Evolutionary conservation across 2,329 filamentous ascomycete species (phyloP).

Genomic region (Biscogniauxia mediterranea): DNA sequence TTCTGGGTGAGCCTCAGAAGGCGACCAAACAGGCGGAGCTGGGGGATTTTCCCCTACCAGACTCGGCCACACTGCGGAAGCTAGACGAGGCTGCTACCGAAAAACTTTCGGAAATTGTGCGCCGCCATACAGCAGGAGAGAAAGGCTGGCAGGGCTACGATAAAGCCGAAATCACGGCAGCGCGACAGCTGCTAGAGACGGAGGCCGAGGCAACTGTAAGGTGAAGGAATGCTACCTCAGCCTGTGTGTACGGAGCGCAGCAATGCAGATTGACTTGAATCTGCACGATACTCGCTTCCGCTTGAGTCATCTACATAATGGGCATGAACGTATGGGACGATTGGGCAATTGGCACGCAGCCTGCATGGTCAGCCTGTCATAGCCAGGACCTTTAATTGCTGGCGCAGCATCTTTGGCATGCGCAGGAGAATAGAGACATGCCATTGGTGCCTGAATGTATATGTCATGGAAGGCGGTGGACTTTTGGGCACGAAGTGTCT

Average conservation of each 20-base stretch:
- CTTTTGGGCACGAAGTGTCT: conserved; percentile 34
- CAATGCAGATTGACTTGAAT: background rate
- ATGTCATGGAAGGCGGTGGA: conserved; percentile 31
- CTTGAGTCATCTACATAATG: conserved; percentile 9
- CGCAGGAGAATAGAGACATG: conserved; percentile 17
- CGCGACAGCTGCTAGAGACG: conserved; percentile 62
- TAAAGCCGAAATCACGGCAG: conserved; percentile 68
- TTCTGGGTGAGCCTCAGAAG: conserved; percentile 46
- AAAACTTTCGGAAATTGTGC: conserved; percentile 75
- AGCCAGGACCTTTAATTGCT: background rate
- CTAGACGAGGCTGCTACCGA: conserved; percentile 70
- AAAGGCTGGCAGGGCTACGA: conserved; percentile 72
- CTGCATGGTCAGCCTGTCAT: background rate
- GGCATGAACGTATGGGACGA: conserved; percentile 13
- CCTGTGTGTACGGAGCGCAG: background rate
- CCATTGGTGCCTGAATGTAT: conserved; percentile 29
- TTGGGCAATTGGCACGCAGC: conserved; percentile 11
- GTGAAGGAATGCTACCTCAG: conserved; percentile 32
- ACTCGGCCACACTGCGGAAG: conserved; percentile 58
- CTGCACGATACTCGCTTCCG: conserved; percentile 10
- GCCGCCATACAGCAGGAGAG: conserved; percentile 58
- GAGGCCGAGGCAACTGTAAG: conserved; percentile 45
- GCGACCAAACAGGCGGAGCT: conserved; percentile 45
- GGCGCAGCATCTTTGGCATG: conserved; percentile 10
- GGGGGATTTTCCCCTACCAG: conserved; percentile 54